Percentiles rank a stretch among this genome's conserved stretches.
Conservation (phyloP, 495 filamentous ascomycete species). For the Lineolata rhizophorae region DNA sequence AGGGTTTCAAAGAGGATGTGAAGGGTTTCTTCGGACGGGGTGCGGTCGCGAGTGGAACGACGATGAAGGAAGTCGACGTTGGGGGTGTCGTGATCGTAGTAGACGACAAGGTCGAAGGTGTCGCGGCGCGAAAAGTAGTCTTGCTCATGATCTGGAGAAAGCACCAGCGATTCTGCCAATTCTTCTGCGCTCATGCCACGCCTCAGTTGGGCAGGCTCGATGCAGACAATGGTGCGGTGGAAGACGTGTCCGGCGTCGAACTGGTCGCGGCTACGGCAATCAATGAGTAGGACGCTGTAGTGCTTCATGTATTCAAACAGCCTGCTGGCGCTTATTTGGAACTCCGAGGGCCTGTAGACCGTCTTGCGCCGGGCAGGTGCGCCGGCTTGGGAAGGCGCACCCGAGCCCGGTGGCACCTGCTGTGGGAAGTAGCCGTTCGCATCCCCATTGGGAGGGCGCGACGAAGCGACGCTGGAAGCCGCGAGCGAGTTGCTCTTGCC, state of each 20-base stretch:
- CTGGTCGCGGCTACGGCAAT: conserved; percentile 59
- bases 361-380: conserved; percentile 15
- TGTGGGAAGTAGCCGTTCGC: conserved; percentile 16
- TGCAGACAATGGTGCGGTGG: conserved; percentile 59
- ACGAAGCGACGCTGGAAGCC: conserved; percentile 6
- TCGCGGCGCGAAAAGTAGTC: conserved; percentile 51
- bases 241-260: conserved; percentile 80
- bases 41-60: conserved; percentile 22
- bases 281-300: conserved; percentile 55
- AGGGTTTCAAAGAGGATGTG: conserved; percentile 56
- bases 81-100: conserved; percentile 55
- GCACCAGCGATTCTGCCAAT: conserved; percentile 57
- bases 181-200: conserved; percentile 69
- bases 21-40: conserved; percentile 32
- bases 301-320: conserved; percentile 39
- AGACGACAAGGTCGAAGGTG: conserved; percentile 69
- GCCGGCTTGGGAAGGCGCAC: neutral
- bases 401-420: conserved; percentile 1
- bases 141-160: conserved; percentile 57
- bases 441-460: conserved; percentile 10
- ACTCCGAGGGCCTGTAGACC: conserved; percentile 27
- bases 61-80: conserved; percentile 23
- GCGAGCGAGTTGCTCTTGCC: conserved; percentile 14
- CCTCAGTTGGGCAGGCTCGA: conserved; percentile 64
- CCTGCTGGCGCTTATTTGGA: conserved; percentile 39